Evolutionary conservation across 495 filamentous ascomycete genomes (phyloP), one percentile per base, ranked within the genome.

Genomic region (Podospora pseudopauciseta): DNA sequence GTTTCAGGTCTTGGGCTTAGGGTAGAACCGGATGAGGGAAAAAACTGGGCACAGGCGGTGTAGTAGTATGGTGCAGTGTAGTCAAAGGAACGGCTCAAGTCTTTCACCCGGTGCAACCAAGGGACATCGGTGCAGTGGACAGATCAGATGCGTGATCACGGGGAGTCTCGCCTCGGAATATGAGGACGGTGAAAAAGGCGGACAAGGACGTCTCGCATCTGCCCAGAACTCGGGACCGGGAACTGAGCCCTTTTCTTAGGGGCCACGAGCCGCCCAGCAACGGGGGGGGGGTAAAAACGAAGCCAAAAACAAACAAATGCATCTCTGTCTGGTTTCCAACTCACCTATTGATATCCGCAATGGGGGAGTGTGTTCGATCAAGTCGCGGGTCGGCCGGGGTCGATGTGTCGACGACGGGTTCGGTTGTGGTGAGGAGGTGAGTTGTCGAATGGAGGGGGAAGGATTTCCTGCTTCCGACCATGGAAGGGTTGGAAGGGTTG

Each of bases 401-500:
- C 60, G 49, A 32, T 65, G 54, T 61, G 23, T 23, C 23, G 23
- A 23, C 60, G 66, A 68, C 39, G 39, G 39, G 39, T 49, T 49
- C 13, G 39, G 39, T 49, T 4, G 30, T 32, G 30, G 30, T 56
- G 16, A 23, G 54, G 16, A 23, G 54, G 34, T 63, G 27, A 39
- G 27, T 49, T 39, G 60, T 64, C 30, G 64, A 60, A 63, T 44
- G 19, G 55, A 64, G 61, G 64, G 68, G 68, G 32, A 65, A 61
- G 59, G 28, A 68, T 60, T 65, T 64, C 62, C 30, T 57, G 63
- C 34, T 68, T 60, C 68, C 66, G 70, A 68, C 66, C 56, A 66
- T 63, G 54, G 56, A 9, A 23, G 57, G 20, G 20, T 1, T 44
- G 19, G 55, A 64, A 61, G 57, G 20, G 20, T 0, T 44, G 19